Base-by-base conservation (phyloP, 2,329 filamentous ascomycete genomes). In the Laburnicola sp. region DNA sequence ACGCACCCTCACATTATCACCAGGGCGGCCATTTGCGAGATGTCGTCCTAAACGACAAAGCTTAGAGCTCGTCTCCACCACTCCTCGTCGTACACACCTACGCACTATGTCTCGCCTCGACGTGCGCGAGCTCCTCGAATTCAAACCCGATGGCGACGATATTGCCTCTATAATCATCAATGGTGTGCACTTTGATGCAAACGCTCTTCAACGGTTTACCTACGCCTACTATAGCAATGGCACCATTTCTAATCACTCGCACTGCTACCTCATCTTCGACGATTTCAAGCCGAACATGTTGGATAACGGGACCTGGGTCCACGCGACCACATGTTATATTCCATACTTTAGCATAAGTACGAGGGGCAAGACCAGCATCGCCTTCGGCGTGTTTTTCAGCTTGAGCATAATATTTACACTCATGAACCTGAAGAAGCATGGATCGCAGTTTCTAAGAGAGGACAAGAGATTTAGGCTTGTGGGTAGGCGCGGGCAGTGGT, bases 401-500 rank as follows among this genome's bases (percentile, higher is more conserved):
- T 23, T 86, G n/a, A 78, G 66, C 26, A 71, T 92, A 8, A 74
- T 91, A 54, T 76, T 86, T 54, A 81, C 81, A 28, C 69, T 91
- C 37, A 76, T 87, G 50, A 83, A 71, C 48, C 55, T 73, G 32
- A 62, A 64, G 46, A 72, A 72, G 53, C 70, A 73, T 45, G 70
- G 69, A 23, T 56, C 55, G 37, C 56, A 64, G 38, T 74, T 66
- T 38, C 74, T 91, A 9, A 83, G 86, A 1, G 74, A 76, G n/a
- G 80, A 86, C 62, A 87, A 84, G 68, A 80, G 86, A 50, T 91
- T 89, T 73, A 81, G 79, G 47, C 79, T 86, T 16, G 80, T 91
- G 45, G 86, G 88, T 8, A 80, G 88, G 44, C 79, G 88, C 59
- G 89, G 86, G 86, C 87, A 89, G 69, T 93, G 88, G 88, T 92